These are phyloP conservation scores for Lentinula lateritia DNA, from an alignment of 768 basidiomycete genomes.

Conservation along the genomic window DNA sequence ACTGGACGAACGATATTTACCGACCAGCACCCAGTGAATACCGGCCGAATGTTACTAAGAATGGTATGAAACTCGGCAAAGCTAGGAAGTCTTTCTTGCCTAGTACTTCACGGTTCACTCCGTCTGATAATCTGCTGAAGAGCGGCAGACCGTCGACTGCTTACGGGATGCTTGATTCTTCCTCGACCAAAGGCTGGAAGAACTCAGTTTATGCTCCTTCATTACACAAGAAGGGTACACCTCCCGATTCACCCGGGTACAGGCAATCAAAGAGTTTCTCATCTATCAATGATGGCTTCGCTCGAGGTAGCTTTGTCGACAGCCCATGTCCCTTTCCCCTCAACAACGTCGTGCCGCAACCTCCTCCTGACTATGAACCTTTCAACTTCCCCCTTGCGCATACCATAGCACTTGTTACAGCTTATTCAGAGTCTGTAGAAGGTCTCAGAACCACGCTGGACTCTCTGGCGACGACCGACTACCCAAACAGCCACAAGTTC, in stretches of 20 bases:
- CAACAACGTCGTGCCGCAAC: constrained; percentile 86
- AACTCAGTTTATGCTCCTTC: constrained; percentile 43
- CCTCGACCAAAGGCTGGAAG: constrained; percentile 39
- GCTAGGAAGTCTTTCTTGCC: constrained; percentile 56
- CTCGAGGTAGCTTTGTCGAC: constrained; percentile 48
- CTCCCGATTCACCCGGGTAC: constrained; percentile 67
- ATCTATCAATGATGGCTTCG: constrained; percentile 54
- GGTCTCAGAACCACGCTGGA: constrained; percentile 97
- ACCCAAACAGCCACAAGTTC: constrained; percentile 95
- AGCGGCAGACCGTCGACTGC: constrained; percentile 53
- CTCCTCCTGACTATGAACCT: constrained; percentile 85
- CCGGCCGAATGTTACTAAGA: constrained; percentile 82
- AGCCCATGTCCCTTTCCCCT: constrained; percentile 92
- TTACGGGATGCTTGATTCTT: constrained; percentile 62
- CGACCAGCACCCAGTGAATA: constrained; percentile 86
- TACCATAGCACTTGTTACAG: constrained; percentile 94
- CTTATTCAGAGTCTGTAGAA: constrained; percentile 95
- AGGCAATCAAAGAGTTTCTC: constrained; percentile 79
- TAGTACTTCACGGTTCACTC: constrained; percentile 68
- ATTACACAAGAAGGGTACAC: constrained; percentile 53
- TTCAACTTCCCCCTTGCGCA: constrained; percentile 95
- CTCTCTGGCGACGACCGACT: constrained; percentile 96
- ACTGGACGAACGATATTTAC: constrained; percentile 96
- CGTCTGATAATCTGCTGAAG: constrained; percentile 56
- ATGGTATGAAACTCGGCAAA: constrained; percentile 50